Conservation (phyloP, 2,329 filamentous ascomycete genomes). For the Fusarium sp. region DNA sequence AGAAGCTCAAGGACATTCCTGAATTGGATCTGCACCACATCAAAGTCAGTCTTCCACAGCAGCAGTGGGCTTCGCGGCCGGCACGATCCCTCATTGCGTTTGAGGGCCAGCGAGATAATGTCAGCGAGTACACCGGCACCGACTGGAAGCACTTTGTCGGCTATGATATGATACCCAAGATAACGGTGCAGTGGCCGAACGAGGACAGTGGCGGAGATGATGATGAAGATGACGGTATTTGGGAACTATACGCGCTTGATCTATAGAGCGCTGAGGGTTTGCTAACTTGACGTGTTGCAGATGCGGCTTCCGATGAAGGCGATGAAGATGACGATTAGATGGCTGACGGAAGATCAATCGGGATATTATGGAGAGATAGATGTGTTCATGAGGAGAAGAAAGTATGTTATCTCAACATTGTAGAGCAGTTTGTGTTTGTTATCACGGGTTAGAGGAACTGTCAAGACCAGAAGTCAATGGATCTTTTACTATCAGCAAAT, state of each 20-base stretch:
- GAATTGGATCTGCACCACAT: slow-evolving; percentile 51
- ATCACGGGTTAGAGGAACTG: too few relatives aligned
- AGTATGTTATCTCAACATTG: too few relatives aligned
- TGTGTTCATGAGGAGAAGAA: background rate
- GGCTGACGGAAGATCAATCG: background rate
- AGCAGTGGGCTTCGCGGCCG: slow-evolving; percentile 39
- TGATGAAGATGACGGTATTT: slow-evolving; percentile 44
- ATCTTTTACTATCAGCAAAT: too few relatives aligned
- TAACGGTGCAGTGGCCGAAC: slow-evolving; percentile 23
- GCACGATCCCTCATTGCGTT: slow-evolving; percentile 24
- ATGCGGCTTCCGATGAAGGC: slow-evolving; percentile 11
- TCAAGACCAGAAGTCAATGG: too few relatives aligned
- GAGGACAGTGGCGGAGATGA: slow-evolving; percentile 31
- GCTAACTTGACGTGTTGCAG: slow-evolving; percentile 34
- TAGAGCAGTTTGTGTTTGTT: too few relatives aligned
- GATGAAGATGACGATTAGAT: slow-evolving; percentile 7
- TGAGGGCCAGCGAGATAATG: slow-evolving; percentile 1
- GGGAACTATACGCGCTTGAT: slow-evolving; percentile 46
- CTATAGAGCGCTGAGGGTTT: slow-evolving; percentile 29
- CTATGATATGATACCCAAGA: slow-evolving; percentile 41
- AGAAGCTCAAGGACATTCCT: slow-evolving; percentile 47
- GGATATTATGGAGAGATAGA: background rate
- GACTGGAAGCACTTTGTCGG: slow-evolving; percentile 52
- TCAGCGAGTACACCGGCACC: slow-evolving; percentile 48
- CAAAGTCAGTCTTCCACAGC: slow-evolving; percentile 46